These are phyloP conservation scores for Silene latifolia DNA, from an alignment of 148 eudicot species.

Conservation along the genomic window DNA sequence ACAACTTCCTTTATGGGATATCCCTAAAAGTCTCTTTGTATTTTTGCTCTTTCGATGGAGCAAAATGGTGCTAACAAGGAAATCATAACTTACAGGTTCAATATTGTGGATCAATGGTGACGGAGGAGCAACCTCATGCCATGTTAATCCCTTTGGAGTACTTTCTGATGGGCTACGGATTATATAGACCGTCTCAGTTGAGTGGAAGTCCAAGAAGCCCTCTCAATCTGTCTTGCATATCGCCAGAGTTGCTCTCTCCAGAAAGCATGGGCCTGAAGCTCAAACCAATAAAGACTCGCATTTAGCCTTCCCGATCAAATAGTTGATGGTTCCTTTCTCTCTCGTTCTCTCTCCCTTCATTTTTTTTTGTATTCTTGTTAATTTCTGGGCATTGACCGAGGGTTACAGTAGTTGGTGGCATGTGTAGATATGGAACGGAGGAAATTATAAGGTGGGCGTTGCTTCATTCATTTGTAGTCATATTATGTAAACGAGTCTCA, in stretches of 20 bases:
- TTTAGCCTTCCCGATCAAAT: conserved; percentile 19
- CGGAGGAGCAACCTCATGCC: conserved; percentile 96
- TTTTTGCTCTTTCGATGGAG: neutral
- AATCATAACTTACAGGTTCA: conserved; percentile 52
- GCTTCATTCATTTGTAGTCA: neutral
- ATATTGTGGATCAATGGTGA: conserved; percentile 93
- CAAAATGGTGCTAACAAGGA: neutral
- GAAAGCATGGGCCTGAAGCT: conserved; percentile 98
- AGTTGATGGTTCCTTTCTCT: neutral
- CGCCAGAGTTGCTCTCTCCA: conserved; percentile 92
- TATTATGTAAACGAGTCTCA: neutral
- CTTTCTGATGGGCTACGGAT: conserved; percentile 88
- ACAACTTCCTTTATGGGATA: no score
- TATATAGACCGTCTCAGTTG: conserved; percentile 56
- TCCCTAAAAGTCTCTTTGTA: neutral
- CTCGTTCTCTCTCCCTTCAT: neutral
- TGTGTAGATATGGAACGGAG: conserved; percentile 26
- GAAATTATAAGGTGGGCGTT: conserved; percentile 10
- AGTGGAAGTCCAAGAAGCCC: conserved; percentile 92
- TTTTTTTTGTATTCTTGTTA: conserved; percentile 16
- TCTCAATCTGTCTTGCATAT: conserved; percentile 70
- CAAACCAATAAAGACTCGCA: conserved; percentile 92
- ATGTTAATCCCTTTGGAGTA: conserved; percentile 88
- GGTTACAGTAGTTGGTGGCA: conserved; percentile 19
- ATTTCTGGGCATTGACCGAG: conserved; percentile 4